phyloP scores from a whole-genome alignment of 306 rosid genomes.

The Lathyrus aphaca region DNA sequence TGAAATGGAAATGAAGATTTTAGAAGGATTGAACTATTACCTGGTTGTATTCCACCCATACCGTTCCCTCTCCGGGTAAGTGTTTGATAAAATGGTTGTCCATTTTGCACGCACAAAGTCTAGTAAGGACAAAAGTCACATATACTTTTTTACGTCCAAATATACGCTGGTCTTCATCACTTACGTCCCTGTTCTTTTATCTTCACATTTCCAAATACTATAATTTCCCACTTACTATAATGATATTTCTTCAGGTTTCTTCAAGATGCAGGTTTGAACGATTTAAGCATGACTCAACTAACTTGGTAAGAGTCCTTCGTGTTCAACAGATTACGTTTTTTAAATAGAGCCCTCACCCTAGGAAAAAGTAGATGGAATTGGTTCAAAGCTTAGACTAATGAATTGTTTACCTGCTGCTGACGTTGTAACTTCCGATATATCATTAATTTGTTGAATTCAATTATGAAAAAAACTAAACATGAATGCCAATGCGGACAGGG shows the following conservation, averaged over 20 bases:
- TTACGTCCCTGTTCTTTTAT: no score
- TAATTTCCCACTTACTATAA: constrained; percentile 22
- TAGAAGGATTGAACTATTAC: constrained; percentile 92
- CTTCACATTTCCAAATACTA: no score
- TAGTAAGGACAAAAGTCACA: background rate
- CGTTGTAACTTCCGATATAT: constrained; percentile 19
- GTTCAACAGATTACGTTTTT: no score
- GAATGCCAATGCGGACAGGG: constrained; percentile 58
- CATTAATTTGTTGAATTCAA: constrained; percentile 10
- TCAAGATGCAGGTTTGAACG: constrained; percentile 82
- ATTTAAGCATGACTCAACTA: constrained; percentile 72
- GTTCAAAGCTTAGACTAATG: background rate
- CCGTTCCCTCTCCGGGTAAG: constrained; percentile 89
- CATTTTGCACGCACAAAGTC: constrained; percentile 17
- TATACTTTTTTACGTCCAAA: no score
- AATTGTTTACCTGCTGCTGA: constrained; percentile 8
- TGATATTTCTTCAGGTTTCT: constrained; percentile 69
- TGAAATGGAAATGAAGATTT: constrained; percentile 97
- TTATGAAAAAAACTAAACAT: constrained; percentile 1
- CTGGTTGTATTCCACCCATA: constrained; percentile 94
- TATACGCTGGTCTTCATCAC: no score
- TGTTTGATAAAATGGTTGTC: constrained; percentile 33
- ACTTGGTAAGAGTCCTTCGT: constrained; percentile 67
- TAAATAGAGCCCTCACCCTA: background rate
- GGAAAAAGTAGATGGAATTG: constrained; percentile 2